These are phyloP conservation scores for Boletus hoseneyae DNA, from an alignment of 1,284 basidiomycete genomes.

Conservation along the genomic window DNA sequence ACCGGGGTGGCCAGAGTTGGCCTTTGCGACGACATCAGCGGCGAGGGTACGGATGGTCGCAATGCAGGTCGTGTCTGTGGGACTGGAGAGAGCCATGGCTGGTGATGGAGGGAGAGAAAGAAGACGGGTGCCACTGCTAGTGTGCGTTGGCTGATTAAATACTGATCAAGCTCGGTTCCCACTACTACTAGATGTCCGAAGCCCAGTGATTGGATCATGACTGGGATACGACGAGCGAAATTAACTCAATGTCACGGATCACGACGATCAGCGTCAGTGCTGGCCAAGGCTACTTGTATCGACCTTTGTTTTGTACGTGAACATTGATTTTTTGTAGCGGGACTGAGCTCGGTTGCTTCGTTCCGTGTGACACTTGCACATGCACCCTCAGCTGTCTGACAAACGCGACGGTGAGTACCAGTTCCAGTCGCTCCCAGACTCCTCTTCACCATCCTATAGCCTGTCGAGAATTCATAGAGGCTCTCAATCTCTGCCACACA, in stretches of 20 bases:
- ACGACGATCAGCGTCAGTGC: too few relatives aligned
- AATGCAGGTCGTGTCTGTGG: constrained; percentile 56
- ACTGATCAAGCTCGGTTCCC: neutral
- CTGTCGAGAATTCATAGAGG: constrained; percentile 71
- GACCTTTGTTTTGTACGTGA: too few relatives aligned
- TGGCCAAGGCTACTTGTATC: too few relatives aligned
- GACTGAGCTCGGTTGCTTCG: too few relatives aligned
- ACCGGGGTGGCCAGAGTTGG: constrained; percentile 94
- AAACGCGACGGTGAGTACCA: constrained; percentile 55
- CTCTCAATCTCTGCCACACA: constrained; percentile 64
- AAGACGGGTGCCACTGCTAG: neutral
- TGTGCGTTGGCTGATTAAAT: constrained; percentile 12
- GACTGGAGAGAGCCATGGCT: constrained; percentile 44
- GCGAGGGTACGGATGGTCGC: constrained; percentile 71
- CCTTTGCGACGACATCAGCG: constrained; percentile 71
- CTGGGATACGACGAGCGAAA: too few relatives aligned
- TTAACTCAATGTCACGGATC: too few relatives aligned
- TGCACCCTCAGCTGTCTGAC: constrained; percentile 75
- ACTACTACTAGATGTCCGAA: too few relatives aligned
- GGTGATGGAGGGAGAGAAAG: constrained; percentile 28
- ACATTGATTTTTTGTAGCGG: too few relatives aligned
- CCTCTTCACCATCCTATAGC: constrained; percentile 37
- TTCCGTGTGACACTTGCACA: constrained; percentile 26
- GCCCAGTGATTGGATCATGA: too few relatives aligned
- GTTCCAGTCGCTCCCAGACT: neutral